Conservation (phyloP, 2,329 filamentous ascomycete species). For the Neonectria punicea region DNA sequence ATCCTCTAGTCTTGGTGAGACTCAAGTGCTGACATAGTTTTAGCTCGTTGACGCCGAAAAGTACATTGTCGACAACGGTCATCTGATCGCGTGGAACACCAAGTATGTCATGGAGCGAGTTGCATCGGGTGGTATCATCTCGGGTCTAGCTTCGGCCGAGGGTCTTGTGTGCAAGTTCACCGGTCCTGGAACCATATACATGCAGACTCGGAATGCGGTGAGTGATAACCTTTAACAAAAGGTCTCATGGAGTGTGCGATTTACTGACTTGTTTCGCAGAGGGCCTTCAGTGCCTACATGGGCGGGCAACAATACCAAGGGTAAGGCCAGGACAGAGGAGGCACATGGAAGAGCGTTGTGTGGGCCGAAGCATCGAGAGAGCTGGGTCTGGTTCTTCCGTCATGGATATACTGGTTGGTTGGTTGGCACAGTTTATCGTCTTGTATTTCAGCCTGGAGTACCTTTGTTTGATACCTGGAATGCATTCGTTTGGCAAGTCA, state of each 20-base stretch:
- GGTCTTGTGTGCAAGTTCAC: constrained; percentile 95
- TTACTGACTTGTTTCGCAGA: constrained; percentile 48
- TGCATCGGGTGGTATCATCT: constrained; percentile 91
- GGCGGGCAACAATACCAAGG: constrained; percentile 55
- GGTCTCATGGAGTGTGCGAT: background rate
- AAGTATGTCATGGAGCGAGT: constrained; percentile 93
- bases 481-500: constrained; percentile 2
- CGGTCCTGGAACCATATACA: constrained; percentile 88
- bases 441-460: constrained; percentile 31
- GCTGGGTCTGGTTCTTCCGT: background rate
- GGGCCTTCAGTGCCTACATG: constrained; percentile 64
- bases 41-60: constrained; percentile 76
- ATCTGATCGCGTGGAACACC: constrained; percentile 96
- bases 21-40: constrained; percentile 17
- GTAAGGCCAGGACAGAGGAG: constrained; percentile 9
- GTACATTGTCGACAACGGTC: constrained; percentile 93
- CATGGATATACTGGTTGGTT: background rate
- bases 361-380: background rate
- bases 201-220: constrained; percentile 90
- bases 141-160: constrained; percentile 82
- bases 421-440: background rate
- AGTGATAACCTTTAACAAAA: constrained; percentile 43
- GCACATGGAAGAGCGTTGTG: background rate
- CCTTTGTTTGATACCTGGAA: constrained; percentile 31
- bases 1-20: background rate